Base-by-base conservation (phyloP, 2,329 filamentous ascomycete species). In the Macroventuria anomochaeta region DNA sequence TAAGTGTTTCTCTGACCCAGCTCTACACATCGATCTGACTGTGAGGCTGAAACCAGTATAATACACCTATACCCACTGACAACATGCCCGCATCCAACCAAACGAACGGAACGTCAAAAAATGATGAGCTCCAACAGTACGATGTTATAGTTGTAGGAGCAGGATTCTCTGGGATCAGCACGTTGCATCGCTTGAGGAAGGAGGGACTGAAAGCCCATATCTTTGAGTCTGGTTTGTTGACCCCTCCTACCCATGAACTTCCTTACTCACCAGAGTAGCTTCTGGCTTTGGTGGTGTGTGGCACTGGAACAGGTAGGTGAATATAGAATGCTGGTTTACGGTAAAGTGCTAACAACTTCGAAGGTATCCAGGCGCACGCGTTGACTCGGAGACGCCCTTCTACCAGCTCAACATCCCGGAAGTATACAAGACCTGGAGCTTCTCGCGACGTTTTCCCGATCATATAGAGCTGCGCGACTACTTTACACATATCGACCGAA, bases 331-430 rank as follows among this genome's bases (percentile, higher is more conserved):
- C 12, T 3, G 23, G 3, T 10, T 8, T 25, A 25, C 23, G 8
- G 23, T 8, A 11, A 10, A 18, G 37, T 18, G 38, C 28, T 42
- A 11, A 42, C 17, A 7, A n/a, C n/a, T 3, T 15, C 15, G 4
- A n/a, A 42, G 48, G 13, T 73, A 73, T 32, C 69, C 70, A 2
- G 70, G 68, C 6, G 70, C 69, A 2, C 63, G 69, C 7, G 68
- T 71, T 7, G 69, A 72, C 42, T 61, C 56, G 8, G 69, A 70
- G 47, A 59, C 52, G 4, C 68, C 69, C 10, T 67, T 67, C 40
- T 72, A 72, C 50, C 67, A 71, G 46, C 61, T 71, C 36, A 61
- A 55, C 51, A 68, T 69, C 18, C 65, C 61, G 2, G 64, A 64
- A 33, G 63, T 69, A 1, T 70, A 67, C 44, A 59, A 66, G 12